These are phyloP conservation scores for Hamigera avellanea DNA, from an alignment of 495 filamentous ascomycete genomes.

Conservation along the genomic window DNA sequence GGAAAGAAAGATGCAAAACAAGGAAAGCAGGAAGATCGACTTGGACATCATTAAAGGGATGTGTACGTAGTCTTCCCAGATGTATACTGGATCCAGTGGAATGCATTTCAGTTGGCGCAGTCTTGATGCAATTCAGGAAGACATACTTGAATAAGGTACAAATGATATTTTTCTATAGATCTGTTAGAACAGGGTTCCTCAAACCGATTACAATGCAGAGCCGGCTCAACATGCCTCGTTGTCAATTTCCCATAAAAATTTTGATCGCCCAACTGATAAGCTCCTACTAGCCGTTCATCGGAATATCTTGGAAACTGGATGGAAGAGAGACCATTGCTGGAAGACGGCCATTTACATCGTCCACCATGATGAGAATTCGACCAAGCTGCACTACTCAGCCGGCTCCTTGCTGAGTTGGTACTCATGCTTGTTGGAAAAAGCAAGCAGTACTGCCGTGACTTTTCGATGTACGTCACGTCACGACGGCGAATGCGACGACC, in stretches of 20 bases:
- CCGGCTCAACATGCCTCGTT: neutral
- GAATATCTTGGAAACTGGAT: neutral
- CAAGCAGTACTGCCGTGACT: no score
- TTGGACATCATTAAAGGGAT: no score
- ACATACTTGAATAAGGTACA: conserved; percentile 1
- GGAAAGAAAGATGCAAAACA: neutral
- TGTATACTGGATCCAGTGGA: neutral
- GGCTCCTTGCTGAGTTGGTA: neutral
- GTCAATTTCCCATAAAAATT: neutral
- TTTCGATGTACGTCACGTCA: no score
- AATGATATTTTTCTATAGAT: neutral
- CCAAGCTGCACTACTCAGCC: neutral
- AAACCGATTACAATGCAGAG: neutral
- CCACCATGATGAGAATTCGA: neutral
- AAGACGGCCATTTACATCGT: neutral
- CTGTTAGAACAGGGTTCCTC: neutral
- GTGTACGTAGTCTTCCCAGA: no score
- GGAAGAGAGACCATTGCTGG: neutral
- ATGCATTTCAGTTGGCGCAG: neutral
- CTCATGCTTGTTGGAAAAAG: neutral
- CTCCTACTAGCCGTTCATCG: neutral
- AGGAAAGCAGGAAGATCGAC: no score
- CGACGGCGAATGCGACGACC: no score
- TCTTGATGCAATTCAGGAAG: no score
- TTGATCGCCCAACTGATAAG: neutral